A percentile compares a stretch with the other conserved stretches of the same genome.
Conservation (phyloP, 1,284 basidiomycete genomes). For the Fomitopsis schrenkii region DNA sequence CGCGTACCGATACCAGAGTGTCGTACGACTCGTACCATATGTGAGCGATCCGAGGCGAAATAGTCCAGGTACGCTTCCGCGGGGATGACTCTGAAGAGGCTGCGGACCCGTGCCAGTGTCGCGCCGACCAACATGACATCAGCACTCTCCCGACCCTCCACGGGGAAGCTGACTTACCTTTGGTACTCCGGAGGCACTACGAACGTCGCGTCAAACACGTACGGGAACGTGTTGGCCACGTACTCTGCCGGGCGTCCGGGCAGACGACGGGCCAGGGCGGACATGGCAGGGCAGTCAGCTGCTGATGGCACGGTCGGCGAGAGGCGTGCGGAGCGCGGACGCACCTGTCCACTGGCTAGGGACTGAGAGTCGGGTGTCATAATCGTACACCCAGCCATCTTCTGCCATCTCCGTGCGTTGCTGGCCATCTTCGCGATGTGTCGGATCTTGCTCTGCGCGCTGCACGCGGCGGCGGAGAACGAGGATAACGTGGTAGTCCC, state of each 20-base stretch:
- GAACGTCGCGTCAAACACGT: slow-evolving; percentile 25
- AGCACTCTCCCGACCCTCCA: neutral
- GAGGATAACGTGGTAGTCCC: slow-evolving; percentile 77
- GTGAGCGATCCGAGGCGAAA: slow-evolving; percentile 76
- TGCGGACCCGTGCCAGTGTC: slow-evolving; percentile 14
- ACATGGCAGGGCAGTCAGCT: neutral
- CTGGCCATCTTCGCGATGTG: slow-evolving; percentile 1
- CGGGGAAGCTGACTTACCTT: slow-evolving; percentile 34
- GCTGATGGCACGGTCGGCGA: neutral
- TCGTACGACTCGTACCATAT: slow-evolving; percentile 51
- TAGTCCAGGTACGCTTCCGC: slow-evolving; percentile 45
- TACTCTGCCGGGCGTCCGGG: slow-evolving; percentile 42
- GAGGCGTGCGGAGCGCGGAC: slow-evolving; percentile 9
- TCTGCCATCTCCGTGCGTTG: neutral
- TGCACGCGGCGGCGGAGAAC: slow-evolving; percentile 34
- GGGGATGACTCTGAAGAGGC: slow-evolving; percentile 47
- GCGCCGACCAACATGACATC: neutral
- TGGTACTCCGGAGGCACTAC: slow-evolving; percentile 31
- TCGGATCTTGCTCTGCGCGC: slow-evolving; percentile 1
- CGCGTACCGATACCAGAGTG: neutral
- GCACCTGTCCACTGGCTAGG: slow-evolving; percentile 49
- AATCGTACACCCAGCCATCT: slow-evolving; percentile 59
- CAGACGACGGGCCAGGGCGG: neutral
- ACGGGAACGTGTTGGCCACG: slow-evolving; percentile 46
- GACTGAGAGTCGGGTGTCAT: slow-evolving; percentile 47